phyloP scores from a whole-genome alignment of 768 basidiomycete genomes.

The Sarcodon sp. region DNA sequence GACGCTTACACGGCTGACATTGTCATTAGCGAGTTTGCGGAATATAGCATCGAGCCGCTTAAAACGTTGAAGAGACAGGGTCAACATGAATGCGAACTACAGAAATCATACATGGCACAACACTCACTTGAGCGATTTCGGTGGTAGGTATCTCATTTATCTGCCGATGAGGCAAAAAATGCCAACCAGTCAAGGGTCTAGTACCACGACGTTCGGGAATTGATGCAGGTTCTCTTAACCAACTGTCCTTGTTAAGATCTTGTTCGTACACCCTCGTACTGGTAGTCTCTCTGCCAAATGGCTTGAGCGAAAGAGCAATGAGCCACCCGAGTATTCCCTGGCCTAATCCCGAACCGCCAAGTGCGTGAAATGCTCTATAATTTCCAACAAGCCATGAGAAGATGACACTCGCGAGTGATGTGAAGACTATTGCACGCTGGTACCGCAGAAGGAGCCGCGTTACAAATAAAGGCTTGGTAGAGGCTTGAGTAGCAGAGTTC shows the following conservation, averaged over 20 bases:
- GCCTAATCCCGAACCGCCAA: no score
- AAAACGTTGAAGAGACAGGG: neutral
- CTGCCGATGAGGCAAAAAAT: conserved; percentile 15
- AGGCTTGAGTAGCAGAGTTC: no score
- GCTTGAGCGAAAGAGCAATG: no score
- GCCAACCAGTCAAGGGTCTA: conserved; percentile 13
- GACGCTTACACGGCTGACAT: conserved; percentile 10
- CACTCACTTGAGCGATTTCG: conserved; percentile 9
- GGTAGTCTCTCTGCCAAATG: neutral
- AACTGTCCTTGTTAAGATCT: conserved; percentile 8
- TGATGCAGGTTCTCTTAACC: conserved; percentile 5
- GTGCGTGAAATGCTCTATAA: no score
- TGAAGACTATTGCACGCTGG: no score
- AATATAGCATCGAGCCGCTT: conserved; percentile 10
- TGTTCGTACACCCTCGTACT: conserved; percentile 6
- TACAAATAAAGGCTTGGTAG: no score
- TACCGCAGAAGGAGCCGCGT: no score
- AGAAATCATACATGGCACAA: neutral
- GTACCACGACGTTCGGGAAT: conserved; percentile 9
- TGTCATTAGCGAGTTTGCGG: conserved; percentile 6
- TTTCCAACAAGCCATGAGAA: no score
- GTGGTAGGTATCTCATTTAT: conserved; percentile 7
- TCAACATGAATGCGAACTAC: neutral
- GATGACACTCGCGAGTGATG: no score
- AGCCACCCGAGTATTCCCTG: no score